phyloP scores from a whole-genome alignment of 257 asterid genomes.

The Echium plantagineum region DNA sequence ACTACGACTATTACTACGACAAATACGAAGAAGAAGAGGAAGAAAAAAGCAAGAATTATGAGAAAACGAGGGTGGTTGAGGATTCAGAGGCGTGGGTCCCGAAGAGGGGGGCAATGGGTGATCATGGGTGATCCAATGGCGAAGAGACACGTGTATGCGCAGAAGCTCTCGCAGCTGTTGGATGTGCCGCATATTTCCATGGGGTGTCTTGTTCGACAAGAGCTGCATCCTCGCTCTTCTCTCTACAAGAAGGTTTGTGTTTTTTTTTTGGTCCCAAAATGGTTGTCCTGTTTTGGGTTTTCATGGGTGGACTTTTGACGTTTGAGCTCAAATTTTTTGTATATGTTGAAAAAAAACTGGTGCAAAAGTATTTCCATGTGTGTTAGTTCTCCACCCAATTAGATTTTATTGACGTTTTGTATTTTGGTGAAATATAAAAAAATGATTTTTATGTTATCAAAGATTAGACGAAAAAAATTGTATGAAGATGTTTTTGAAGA shows the following conservation, averaged over 20 bases:
- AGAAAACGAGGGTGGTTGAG: constrained; percentile 18
- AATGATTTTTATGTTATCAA: too few relatives aligned
- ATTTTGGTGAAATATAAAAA: too few relatives aligned
- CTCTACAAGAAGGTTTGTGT: constrained; percentile 47
- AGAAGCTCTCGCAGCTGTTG: constrained; percentile 65
- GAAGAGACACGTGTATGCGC: constrained; percentile 67
- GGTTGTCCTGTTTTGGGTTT: background rate
- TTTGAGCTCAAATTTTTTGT: too few relatives aligned
- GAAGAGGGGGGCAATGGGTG: constrained; percentile 86
- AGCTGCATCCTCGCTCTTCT: constrained; percentile 68
- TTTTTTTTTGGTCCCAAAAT: background rate
- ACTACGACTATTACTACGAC: constrained; percentile 28
- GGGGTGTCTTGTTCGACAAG: constrained; percentile 81
- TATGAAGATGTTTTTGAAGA: too few relatives aligned
- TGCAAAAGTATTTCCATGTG: too few relatives aligned
- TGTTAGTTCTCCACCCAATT: too few relatives aligned
- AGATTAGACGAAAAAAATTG: too few relatives aligned
- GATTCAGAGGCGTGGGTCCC: constrained; percentile 49
- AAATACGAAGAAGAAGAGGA: constrained; percentile 17
- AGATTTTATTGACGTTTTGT: too few relatives aligned
- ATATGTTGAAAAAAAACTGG: too few relatives aligned
- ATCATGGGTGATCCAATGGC: constrained; percentile 82
- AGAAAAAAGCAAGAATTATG: constrained; percentile 1
- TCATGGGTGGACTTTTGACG: background rate
- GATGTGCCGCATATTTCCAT: constrained; percentile 81